Evolutionary conservation across 805 yeast species (phyloP), one percentile per base, ranked within the genome.

Genomic region (Wickerhamiella cacticola): DNA sequence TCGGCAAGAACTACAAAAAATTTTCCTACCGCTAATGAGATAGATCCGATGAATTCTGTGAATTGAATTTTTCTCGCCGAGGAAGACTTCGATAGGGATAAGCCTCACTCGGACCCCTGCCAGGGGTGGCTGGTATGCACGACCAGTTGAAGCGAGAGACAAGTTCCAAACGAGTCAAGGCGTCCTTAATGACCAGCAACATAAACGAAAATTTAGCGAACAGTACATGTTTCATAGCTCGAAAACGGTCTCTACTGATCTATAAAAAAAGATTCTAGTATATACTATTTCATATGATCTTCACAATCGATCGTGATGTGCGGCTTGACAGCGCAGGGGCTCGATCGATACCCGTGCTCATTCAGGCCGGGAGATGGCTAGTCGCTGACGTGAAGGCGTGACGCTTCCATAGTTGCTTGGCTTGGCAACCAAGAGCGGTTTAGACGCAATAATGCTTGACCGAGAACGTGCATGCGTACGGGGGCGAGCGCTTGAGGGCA

Each of bases 401-500:
- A 39, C 29, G 18, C 38, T 43, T 5, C 46, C 46, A 24, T 43
- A 43, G 16, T 24, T 43, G 39, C 22, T 16, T 5, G 33, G 28
- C 19, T 22, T 31, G 23, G 39, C 46, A 10, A 31, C n/a, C 10
- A 34, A 33, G 9, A 43, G 40, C 8, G 46, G 46, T 19, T 43
- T 43, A 9, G 40, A 33, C 31, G 38, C 38, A 34, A 43, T 34
- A 21, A 43, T 23, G 21, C 46, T 43, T 9, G 46, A 43, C 4
- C 46, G 38, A 19, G 39, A 33, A n/a, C 46, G 34, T 12, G 46
- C 33, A 16, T 43, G 46, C 16, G 19, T 15, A 5, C 36, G 36
- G 5, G 16, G 10, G 16, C 19, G n/a, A 31, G 16, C 36, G 36
- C 10, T 29, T 15, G 34, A 29, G 34, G 34, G 34, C 34, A 29